Base-by-base conservation (phyloP, 768 basidiomycete species). In the Suillus paluster region DNA sequence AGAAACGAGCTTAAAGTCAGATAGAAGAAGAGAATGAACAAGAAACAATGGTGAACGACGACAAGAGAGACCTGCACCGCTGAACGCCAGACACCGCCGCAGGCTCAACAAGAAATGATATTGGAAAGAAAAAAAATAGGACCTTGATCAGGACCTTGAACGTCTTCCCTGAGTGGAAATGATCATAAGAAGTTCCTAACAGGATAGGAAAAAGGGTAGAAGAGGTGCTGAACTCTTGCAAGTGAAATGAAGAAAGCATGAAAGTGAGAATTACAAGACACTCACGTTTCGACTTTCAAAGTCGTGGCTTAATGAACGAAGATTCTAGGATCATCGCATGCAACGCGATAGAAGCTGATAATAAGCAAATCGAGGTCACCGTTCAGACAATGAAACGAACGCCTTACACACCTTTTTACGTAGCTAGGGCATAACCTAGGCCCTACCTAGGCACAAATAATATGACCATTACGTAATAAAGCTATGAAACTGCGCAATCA, bases 1-100 rank as follows among this genome's bases (percentile, higher is more conserved):
- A 57, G 50, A 63, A 57, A 62, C 60, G 39, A n/a, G 42, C 45
- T 46, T 55, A 42, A 56, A 57, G 17, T 30, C 30, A 30, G n/a
- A n/a, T n/a, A n/a, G n/a, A n/a, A n/a, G n/a, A n/a, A n/a, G 36
- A 50, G 42, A 53, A 46, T 52, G 54, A 57, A 38, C 34, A 19
- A 58, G 58, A 60, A 58, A 39, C 30, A 30, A 30, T 8, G 27
- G 25, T 46, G 45, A 15, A 66, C 52, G 23, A 42, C 14, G 38
- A 61, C 48, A 56, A 50, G 61, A 58, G 62, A 39, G 36, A 48
- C 38, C 17, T 39, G 38, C 54, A 39, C 54, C 10, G 10, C 54
- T 41, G 23, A 15, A 25, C 17, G 36, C 53, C 9, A 36, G 8
- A 54, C 52, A 21, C 52, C 36, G 53, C 21, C 21, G 8, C 14